Base-by-base conservation (phyloP, 192 early-diverging fungal genomes). In the Coemansia sp. region DNA sequence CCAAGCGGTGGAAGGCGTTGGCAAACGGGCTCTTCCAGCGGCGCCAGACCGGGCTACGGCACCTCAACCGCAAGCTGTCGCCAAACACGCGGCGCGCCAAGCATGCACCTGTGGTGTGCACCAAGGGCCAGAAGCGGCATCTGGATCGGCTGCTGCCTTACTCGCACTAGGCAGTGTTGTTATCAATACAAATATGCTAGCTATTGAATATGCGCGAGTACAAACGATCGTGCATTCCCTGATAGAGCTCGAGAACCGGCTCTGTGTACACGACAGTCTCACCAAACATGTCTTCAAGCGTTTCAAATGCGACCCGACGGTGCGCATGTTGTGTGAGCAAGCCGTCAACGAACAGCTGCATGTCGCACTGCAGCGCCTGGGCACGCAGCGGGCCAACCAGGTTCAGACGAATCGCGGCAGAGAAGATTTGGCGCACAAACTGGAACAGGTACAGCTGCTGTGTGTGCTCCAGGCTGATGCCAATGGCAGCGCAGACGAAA, bases 351-450 rank as follows among this genome's bases (percentile, higher is more conserved):
- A 61, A 62, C 12, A 58, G 54, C 28, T 84, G 76, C 20, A 83
- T 80, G 36, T 84, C 67, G 46, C 85, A 70, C 55, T 93, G 73
- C 20, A 89, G 66, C 29, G 81, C 70, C 56, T 97, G 94, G 5
- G 88, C 90, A 44, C 86, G 81, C 63, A 93, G 91, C 5, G 94
- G 94, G 1, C 94, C 94, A 36, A 92, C 77, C 7, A 95, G 76
- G 59, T 93, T 94, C 25, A 97, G 76, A 9, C 94, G 81, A 20
- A 97, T 87, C 5, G 91, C 91, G 0, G 91, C 85, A 1, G 91
- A 93, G 40, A 93, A 80, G 8, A 92, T 64, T n/a, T 88, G 81
- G 9, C 94, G 85, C n/a, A 85, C 82, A 78, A 90, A 90, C 28
- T 91, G 71, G 66, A 91, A 95, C 44, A 97, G 53, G 53, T 83